A percentile compares a stretch with the other conserved stretches of the same genome.
These are phyloP conservation scores for Musa troglodytarum DNA, from an alignment of 176 grass and related monocot genomes.

Conservation along the genomic window DNA sequence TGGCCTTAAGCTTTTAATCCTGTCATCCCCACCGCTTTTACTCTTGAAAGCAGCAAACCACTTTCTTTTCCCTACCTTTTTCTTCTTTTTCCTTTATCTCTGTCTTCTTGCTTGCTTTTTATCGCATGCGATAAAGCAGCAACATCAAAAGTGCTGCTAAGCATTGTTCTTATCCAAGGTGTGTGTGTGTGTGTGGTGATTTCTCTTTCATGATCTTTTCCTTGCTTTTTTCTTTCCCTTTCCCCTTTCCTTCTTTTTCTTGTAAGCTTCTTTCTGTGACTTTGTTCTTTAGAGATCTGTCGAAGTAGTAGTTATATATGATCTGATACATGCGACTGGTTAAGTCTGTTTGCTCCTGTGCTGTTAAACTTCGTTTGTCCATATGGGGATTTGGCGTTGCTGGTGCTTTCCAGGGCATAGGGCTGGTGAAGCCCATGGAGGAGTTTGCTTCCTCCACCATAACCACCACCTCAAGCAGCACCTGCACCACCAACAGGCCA, in stretches of 20 bases:
- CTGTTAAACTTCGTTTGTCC: neutral
- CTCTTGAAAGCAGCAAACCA: conserved; percentile 27
- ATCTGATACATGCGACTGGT: neutral
- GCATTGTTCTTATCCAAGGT: conserved; percentile 17
- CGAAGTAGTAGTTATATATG: neutral
- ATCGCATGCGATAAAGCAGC: conserved; percentile 19
- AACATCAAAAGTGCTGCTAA: neutral
- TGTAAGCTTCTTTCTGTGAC: neutral
- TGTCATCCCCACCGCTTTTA: conserved; percentile 13
- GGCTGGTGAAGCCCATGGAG: conserved; percentile 15
- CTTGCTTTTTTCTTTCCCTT: neutral
- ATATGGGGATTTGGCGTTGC: neutral
- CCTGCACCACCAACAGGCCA: neutral
- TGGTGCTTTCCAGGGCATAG: conserved; percentile 14
- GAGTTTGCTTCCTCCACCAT: neutral
- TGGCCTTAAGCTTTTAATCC: conserved; percentile 25
- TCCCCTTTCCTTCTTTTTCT: neutral
- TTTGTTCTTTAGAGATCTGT: neutral
- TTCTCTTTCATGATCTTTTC: conserved; percentile 14
- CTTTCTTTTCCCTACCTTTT: conserved; percentile 7
- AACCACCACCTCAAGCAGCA: neutral
- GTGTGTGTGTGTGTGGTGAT: neutral
- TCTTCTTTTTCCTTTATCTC: neutral
- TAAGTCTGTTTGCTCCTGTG: neutral
- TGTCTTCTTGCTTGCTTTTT: neutral